Evolutionary conservation across 176 grass and related monocot genomes (phyloP), one percentile per base, ranked within the genome.

Genomic region (Aegilops sharonensis): DNA sequence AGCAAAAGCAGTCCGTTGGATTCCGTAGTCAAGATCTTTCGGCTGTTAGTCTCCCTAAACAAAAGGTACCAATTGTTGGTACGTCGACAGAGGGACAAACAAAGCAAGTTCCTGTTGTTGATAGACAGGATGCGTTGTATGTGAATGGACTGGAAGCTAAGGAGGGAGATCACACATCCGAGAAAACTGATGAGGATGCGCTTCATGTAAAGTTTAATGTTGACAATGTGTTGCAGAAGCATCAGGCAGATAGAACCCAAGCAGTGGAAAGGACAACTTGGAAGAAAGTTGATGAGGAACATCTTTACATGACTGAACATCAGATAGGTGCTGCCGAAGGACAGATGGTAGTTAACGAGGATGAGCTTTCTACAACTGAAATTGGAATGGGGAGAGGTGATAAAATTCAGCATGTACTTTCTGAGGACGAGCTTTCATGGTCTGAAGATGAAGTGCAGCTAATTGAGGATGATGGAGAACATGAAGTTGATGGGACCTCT

Each of bases 281-380:
- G 61, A 68, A 75, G 17, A 48, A 89, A 85, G 32, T 87, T 78
- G 56, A 81, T 78, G 77, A 83, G 67, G 29, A 80, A 86, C n/a
- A 84, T 60, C 17, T 79, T 87, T 9, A 60, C 39, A 86, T 78
- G 54, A 48, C 27, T 78, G 80, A 90, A 88, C 86, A 84, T 21
- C 23, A 85, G 24, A 68, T 43, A 79, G 52, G 29, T 61, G 42
- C 66, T 23, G 60, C n/a, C 59, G 77, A 81, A 85, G 68, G 64
- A 64, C 60, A 89, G 35, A 18, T 10, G 69, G 40, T 81, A 57
- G 45, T 47, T 76, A 74, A 9, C 0, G n/a, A 89, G 69, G 78
- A 85, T 68, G 70, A 6, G 12, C 27, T 76, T 80, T 64, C 68
- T 34, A 13, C 32, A 60, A 54, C 63, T 78, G 65, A 78, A 32